Conservation (phyloP, 2,329 filamentous ascomycete species). For the Coniochaeta prunicola region DNA sequence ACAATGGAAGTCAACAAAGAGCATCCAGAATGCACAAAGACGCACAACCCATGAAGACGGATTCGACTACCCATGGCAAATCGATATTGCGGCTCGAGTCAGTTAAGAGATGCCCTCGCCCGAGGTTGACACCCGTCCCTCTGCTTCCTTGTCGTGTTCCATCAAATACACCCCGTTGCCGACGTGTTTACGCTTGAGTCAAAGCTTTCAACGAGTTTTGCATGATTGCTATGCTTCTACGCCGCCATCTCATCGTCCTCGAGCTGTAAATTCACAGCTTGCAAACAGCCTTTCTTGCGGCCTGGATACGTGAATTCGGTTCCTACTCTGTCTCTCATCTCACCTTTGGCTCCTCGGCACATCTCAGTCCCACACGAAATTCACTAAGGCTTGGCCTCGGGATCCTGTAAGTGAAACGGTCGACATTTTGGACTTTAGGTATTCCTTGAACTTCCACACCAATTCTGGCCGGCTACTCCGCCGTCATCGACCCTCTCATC, state of each 20-base stretch:
- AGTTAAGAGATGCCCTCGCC: background rate
- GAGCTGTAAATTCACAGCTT: background rate
- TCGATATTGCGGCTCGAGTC: background rate
- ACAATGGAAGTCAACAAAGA: constrained; percentile 2
- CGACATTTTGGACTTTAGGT: no score
- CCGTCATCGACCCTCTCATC: no score
- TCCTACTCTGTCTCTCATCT: no score
- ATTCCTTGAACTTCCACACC: no score
- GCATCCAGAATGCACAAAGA: constrained; percentile 1
- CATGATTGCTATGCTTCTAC: background rate
- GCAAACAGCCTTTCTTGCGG: no score
- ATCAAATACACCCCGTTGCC: background rate
- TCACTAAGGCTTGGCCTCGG: no score
- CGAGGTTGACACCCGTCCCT: background rate
- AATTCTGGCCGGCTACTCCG: no score
- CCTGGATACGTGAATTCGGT: no score
- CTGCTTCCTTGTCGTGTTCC: background rate
- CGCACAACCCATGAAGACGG: background rate
- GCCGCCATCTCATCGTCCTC: background rate
- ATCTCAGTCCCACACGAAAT: no score
- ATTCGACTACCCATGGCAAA: background rate
- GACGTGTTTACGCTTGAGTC: background rate
- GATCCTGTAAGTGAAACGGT: no score
- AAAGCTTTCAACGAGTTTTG: background rate
- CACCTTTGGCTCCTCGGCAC: no score